A percentile compares a stretch with the other conserved stretches of the same genome.
Evolutionary conservation across 768 basidiomycete genomes (phyloP).

Genomic region (Boletus pseudo-olivaceus): DNA sequence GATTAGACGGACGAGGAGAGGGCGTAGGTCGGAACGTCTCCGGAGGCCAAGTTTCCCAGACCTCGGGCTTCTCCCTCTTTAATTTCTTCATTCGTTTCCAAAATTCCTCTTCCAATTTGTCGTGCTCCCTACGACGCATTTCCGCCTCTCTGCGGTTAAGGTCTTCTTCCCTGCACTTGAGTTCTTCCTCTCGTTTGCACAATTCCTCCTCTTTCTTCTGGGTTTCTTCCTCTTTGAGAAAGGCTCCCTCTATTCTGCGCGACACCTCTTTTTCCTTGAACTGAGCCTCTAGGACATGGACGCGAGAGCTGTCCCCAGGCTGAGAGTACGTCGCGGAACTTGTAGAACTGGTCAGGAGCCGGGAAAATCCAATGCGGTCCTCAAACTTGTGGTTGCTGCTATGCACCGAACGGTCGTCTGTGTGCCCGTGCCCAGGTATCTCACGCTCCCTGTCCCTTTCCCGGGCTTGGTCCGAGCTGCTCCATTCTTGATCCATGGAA

Average conservation of each 20-base stretch:
- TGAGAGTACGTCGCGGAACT: slow-evolving; percentile 14
- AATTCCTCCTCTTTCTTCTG: slow-evolving; percentile 26
- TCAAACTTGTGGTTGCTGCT: slow-evolving; percentile 12
- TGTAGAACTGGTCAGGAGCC: slow-evolving; percentile 13
- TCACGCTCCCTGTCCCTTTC: slow-evolving; percentile 26
- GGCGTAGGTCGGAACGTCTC: slow-evolving; percentile 23
- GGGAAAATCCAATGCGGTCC: slow-evolving; percentile 15
- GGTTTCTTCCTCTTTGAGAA: slow-evolving; percentile 20
- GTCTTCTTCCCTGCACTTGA: slow-evolving; percentile 32
- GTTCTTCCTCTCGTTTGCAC: slow-evolving; percentile 27
- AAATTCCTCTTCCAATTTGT: slow-evolving; percentile 26
- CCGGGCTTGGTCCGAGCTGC: slow-evolving; percentile 19
- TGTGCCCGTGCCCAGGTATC: slow-evolving; percentile 8
- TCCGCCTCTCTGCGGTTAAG: slow-evolving; percentile 30
- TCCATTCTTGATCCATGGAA: slow-evolving; percentile 29
- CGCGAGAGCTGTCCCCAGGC: slow-evolving; percentile 10
- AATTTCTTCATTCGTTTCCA: slow-evolving; percentile 31
- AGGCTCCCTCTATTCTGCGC: slow-evolving; percentile 28
- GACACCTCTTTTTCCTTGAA: slow-evolving; percentile 18
- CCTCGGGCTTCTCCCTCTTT: slow-evolving; percentile 30
- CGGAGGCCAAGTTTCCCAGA: slow-evolving; percentile 28
- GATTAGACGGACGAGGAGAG: slow-evolving; percentile 27
- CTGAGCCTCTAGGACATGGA: slow-evolving; percentile 17
- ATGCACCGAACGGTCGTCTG: slow-evolving; percentile 24
- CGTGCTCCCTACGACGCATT: slow-evolving; percentile 28